Evolutionary conservation across 352 stramenopile species (phyloP).

Genomic region (Pythium volutum): DNA sequence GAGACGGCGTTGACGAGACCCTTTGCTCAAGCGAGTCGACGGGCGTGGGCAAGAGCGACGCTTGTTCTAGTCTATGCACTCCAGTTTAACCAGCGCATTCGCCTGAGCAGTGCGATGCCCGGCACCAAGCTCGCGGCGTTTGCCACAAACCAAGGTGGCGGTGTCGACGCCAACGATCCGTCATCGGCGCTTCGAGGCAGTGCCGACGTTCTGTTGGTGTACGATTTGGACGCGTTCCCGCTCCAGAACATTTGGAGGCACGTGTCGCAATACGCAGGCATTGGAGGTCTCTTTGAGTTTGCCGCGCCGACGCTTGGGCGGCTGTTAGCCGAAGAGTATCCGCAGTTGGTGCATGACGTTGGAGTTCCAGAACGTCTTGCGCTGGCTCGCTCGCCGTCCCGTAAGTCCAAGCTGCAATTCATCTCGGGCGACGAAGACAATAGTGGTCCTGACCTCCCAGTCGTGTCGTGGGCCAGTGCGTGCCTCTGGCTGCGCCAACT

Average conservation of each 20-base stretch:
- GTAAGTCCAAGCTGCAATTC: conserved; percentile 1
- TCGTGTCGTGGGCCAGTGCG: conserved; percentile 11
- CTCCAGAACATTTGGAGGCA: conserved; percentile 34
- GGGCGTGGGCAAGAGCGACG: conserved; percentile 41
- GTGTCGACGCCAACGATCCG: background rate
- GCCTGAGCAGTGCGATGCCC: conserved; percentile 44
- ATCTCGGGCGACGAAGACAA: background rate
- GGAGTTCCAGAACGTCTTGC: background rate
- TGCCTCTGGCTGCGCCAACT: conserved; percentile 8
- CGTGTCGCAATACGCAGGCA: conserved; percentile 29
- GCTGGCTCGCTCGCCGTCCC: conserved; percentile 3
- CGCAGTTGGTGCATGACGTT: conserved; percentile 15
- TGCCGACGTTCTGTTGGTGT: conserved; percentile 50
- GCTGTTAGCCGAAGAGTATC: conserved; percentile 55
- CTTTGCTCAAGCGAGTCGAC: background rate
- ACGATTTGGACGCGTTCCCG: conserved; percentile 38
- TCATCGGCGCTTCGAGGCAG: conserved; percentile 13
- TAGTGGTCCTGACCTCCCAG: background rate
- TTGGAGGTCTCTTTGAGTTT: conserved; percentile 48
- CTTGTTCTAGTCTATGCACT: conserved; percentile 55
- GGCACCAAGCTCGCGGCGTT: conserved; percentile 56
- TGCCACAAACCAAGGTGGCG: conserved; percentile 12
- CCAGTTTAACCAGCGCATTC: conserved; percentile 67
- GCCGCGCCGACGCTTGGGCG: conserved; percentile 45
- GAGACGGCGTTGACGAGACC: background rate